Evolutionary conservation across 1,139 yeast species (phyloP).

Genomic region (Candida freyschussii): DNA sequence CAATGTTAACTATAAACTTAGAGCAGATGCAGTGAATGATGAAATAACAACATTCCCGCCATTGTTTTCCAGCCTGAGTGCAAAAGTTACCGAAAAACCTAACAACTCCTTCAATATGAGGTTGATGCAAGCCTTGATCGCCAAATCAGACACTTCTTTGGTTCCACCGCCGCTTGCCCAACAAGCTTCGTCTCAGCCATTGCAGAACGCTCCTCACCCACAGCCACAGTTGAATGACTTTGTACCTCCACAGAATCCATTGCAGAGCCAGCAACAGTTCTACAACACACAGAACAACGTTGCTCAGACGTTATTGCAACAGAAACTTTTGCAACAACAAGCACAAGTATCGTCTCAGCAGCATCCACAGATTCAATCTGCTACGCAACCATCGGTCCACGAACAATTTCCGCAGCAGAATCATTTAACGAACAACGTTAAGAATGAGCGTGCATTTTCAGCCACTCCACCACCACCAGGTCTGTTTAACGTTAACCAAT

Average conservation of each 20-base stretch:
- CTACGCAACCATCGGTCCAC: constrained; percentile 20
- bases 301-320: constrained; percentile 23
- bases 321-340: constrained; percentile 16
- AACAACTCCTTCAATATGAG: constrained; percentile 27
- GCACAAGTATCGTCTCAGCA: constrained; percentile 9
- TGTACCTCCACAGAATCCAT: constrained; percentile 11
- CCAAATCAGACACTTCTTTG: constrained; percentile 21
- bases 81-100: constrained; percentile 20
- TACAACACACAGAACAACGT: constrained; percentile 24
- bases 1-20: constrained; percentile 31
- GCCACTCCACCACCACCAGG: constrained; percentile 46
- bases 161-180: constrained; percentile 26
- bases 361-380: constrained; percentile 6
- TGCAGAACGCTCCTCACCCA: constrained; percentile 16
- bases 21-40: constrained; percentile 31
- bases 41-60: constrained; percentile 35
- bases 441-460: constrained; percentile 19
- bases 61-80: constrained; percentile 37
- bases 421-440: constrained; percentile 12
- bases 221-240: constrained; percentile 10
- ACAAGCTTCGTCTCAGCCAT: constrained; percentile 24
- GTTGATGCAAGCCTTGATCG: constrained; percentile 26
- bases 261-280: constrained; percentile 15
- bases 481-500: constrained; percentile 27
- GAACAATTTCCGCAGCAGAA: constrained; percentile 21